phyloP scores from a whole-genome alignment of 805 yeast genomes.

The Saccharomyces mikatae region DNA sequence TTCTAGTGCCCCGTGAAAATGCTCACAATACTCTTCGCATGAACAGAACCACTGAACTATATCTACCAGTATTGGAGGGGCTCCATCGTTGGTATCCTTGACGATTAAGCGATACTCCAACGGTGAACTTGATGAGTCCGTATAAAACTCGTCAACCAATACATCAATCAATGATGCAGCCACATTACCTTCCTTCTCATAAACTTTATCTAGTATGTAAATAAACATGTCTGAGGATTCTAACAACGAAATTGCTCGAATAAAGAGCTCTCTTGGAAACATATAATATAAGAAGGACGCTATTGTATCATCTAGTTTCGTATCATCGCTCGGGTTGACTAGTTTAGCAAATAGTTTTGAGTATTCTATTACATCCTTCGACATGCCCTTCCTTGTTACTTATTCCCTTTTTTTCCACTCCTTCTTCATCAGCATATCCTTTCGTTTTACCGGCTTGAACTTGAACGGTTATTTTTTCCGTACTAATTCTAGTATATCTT shows the following conservation, averaged over 20 bases:
- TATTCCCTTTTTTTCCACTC: background rate
- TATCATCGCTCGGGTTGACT: slow-evolving; percentile 5
- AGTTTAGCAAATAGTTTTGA: slow-evolving; percentile 5
- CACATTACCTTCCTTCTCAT: background rate
- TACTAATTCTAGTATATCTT: background rate
- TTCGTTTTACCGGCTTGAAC: background rate
- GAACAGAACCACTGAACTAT: slow-evolving; percentile 29
- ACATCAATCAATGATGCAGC: background rate
- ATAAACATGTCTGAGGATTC: slow-evolving; percentile 30
- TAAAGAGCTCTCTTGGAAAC: slow-evolving; percentile 28
- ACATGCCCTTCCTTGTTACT: background rate
- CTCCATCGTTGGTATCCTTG: slow-evolving; percentile 10
- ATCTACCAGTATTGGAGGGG: slow-evolving; percentile 25
- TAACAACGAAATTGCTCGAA: slow-evolving; percentile 28
- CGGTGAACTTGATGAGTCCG: slow-evolving; percentile 6
- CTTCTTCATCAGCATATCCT: background rate
- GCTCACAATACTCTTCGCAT: slow-evolving; percentile 25
- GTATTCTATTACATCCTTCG: slow-evolving; percentile 2
- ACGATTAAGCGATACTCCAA: slow-evolving; percentile 19
- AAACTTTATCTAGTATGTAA: slow-evolving; percentile 16
- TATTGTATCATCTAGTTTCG: slow-evolving; percentile 23
- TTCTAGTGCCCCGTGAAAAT: slow-evolving; percentile 10
- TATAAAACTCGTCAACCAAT: slow-evolving; percentile 7
- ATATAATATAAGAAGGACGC: slow-evolving; percentile 27
- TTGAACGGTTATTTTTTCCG: background rate